These are phyloP conservation scores for Tricholoma hemisulphureum DNA, from an alignment of 768 basidiomycete genomes.

Conservation along the genomic window DNA sequence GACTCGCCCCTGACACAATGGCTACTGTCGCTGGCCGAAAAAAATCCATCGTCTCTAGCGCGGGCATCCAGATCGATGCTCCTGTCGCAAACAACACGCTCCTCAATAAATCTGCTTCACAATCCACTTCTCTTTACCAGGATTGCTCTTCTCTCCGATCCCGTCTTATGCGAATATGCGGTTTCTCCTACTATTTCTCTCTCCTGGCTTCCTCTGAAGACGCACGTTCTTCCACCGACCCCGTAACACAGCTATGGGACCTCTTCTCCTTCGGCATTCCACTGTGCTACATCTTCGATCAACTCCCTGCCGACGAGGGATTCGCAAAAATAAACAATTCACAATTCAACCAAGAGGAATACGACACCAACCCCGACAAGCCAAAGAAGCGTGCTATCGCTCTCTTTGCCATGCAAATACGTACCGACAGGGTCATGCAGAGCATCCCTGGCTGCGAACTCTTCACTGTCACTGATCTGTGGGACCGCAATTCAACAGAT, in stretches of 20 bases:
- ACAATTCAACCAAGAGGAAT: slow-evolving; percentile 61
- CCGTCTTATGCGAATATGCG: slow-evolving; percentile 74
- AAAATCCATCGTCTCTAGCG: slow-evolving; percentile 71
- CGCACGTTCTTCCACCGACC: slow-evolving; percentile 80
- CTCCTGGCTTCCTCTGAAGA: slow-evolving; percentile 52
- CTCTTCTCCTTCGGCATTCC: slow-evolving; percentile 90
- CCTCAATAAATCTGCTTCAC: slow-evolving; percentile 88
- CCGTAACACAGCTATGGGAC: slow-evolving; percentile 93
- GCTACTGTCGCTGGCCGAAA: slow-evolving; percentile 66
- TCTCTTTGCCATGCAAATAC: slow-evolving; percentile 87
- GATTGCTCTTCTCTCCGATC: slow-evolving; percentile 80
- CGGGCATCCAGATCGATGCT: slow-evolving; percentile 67
- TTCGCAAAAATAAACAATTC: slow-evolving; percentile 60
- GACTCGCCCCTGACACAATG: slow-evolving; percentile 35
- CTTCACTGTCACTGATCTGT: slow-evolving; percentile 90
- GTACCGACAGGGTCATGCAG: slow-evolving; percentile 55
- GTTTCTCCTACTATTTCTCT: slow-evolving; percentile 69
- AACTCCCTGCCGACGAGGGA: slow-evolving; percentile 66
- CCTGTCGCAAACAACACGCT: slow-evolving; percentile 79
- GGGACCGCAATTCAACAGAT: slow-evolving; percentile 87
- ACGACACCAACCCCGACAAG: slow-evolving; percentile 73
- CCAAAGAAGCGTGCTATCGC: slow-evolving; percentile 89
- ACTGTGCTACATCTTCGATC: slow-evolving; percentile 95
- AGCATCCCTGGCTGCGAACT: slow-evolving; percentile 69
- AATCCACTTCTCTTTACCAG: slow-evolving; percentile 87